Percentiles rank a stretch among this genome's conserved stretches.
Conservation (phyloP, 768 basidiomycete genomes). For the Dioszegia hungarica region DNA sequence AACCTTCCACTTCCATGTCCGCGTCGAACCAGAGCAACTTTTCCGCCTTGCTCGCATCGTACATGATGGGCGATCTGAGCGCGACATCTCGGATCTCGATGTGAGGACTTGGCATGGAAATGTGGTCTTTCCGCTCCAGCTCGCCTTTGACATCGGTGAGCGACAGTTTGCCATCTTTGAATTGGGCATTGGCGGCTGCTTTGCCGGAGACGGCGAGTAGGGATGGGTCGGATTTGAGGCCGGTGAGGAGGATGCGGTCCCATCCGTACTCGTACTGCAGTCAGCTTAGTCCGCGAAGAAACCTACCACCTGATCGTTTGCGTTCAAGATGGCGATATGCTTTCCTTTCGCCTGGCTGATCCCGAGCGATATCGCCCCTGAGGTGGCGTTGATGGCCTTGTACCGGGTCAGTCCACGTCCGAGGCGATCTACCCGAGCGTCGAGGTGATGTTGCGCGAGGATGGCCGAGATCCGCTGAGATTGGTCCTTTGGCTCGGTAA, state of each 20-base stretch:
- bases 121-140: background rate
- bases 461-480: background rate
- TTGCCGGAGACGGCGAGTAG: conserved; percentile 3
- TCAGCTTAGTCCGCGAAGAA: background rate
- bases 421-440: background rate
- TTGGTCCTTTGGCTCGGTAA: background rate
- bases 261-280: conserved; percentile 7
- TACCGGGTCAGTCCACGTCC: background rate
- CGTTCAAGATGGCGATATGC: conserved; percentile 3
- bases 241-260: conserved; percentile 6
- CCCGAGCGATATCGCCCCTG: too few relatives aligned
- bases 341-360: background rate
- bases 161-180: background rate
- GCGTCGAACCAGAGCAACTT: background rate
- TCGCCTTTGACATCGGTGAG: background rate
- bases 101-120: background rate
- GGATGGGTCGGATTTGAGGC: background rate
- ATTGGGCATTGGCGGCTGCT: conserved; percentile 4
- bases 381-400: background rate
- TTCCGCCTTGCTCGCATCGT: background rate
- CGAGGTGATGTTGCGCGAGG: background rate
- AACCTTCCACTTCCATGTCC: background rate
- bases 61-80: conserved; percentile 7
- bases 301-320: background rate
- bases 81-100: conserved; percentile 3